A percentile compares a stretch with the other conserved stretches of the same genome.
These are phyloP conservation scores for Cercis canadensis DNA, from an alignment of 306 rosid species.

Conservation along the genomic window DNA sequence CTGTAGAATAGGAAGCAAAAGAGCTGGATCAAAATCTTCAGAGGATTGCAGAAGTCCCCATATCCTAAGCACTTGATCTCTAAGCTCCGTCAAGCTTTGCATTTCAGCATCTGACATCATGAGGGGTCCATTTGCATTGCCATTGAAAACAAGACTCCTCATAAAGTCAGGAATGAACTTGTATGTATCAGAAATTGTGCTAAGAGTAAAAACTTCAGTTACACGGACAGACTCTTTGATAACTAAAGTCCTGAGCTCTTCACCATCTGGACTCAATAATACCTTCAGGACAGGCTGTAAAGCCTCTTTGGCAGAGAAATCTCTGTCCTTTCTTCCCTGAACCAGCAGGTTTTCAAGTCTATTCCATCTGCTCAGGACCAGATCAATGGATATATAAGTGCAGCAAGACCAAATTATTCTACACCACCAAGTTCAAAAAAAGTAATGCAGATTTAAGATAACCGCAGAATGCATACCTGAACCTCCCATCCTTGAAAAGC, in stretches of 20 bases:
- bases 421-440: slow-evolving; percentile 29
- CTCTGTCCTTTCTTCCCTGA: slow-evolving; percentile 88
- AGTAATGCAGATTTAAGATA: slow-evolving; percentile 14
- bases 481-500: slow-evolving; percentile 89
- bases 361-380: slow-evolving; percentile 73
- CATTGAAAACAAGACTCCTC: slow-evolving; percentile 63
- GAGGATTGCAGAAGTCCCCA: slow-evolving; percentile 80
- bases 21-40: slow-evolving; percentile 72
- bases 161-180: slow-evolving; percentile 65
- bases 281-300: slow-evolving; percentile 90
- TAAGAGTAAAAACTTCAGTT: slow-evolving; percentile 76
- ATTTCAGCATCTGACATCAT: slow-evolving; percentile 62
- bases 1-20: slow-evolving; percentile 78
- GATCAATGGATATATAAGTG: slow-evolving; percentile 45
- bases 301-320: slow-evolving; percentile 87
- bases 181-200: slow-evolving; percentile 66
- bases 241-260: slow-evolving; percentile 69
- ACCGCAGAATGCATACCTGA: slow-evolving; percentile 63
- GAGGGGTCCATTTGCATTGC: slow-evolving; percentile 65
- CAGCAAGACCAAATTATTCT: slow-evolving; percentile 31
- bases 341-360: slow-evolving; percentile 87
- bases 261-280: slow-evolving; percentile 85
- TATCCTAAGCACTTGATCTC: slow-evolving; percentile 81
- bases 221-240: slow-evolving; percentile 87
- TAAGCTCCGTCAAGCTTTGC: slow-evolving; percentile 70